Evolutionary conservation across 1,284 basidiomycete genomes (phyloP), one percentile per base, ranked within the genome.

Genomic region (Moniliella sp.): DNA sequence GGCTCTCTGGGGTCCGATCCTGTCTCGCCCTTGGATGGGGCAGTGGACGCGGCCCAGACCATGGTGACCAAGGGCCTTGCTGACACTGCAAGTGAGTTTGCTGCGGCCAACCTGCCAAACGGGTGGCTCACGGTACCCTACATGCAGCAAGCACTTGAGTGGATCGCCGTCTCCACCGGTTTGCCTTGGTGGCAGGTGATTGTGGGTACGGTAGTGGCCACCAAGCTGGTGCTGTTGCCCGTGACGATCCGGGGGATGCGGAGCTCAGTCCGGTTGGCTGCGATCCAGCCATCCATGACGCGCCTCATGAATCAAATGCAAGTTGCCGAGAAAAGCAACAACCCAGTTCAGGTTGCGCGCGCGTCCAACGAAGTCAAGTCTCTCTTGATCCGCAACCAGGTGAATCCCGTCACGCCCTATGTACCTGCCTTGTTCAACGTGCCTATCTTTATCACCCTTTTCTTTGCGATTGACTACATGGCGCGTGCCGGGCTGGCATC

Each of bases 401-500:
- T 81, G 33, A 72, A 68, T 42, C 67, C 79, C 25, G 46, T 67
- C 28, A 66, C 67, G 25, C 67, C 73, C 40, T 48, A 78, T 15
- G 46, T 72, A 8, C 65, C 71, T 30, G 73, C 76, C 4, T 55
- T 81, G 33, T 48, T 75, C 2, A 82, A 91, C 57, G 62, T 83
- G 26, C 74, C 81, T 0, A 66, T 84, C 29, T 78, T 80, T 42
- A 64, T 93, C 30, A 73, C 75, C 16, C 67, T 83, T 65, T 97
- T 93, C 69, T 75, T 84, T 44, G 82, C 73, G 10, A 61, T 93
- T 29, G 72, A 73, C 56, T 65, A 65, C 23, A 69, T 94, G 64
- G 76, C 76, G 36, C 65, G 67, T 30, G 61, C 74, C 15, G 79
- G 78, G 0, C 55, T 88, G 17, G 66, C 69, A 27, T 76, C 78